Conservation (phyloP, 2,329 filamentous ascomycete species). For the Orbilia brochopaga region DNA sequence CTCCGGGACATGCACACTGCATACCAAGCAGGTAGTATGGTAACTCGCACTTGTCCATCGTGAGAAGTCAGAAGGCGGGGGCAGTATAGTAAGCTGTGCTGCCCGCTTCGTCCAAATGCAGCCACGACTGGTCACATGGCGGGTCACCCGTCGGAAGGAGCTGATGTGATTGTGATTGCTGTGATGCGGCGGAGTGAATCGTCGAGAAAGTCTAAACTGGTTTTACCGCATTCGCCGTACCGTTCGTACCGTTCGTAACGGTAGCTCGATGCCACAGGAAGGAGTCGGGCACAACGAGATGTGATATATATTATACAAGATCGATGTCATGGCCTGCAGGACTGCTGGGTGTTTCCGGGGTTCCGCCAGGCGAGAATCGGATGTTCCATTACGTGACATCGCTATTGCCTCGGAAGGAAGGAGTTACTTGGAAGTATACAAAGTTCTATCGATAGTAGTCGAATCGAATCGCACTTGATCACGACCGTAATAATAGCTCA, state of each 20-base stretch:
- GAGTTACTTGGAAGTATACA: neutral
- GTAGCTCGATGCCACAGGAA: neutral
- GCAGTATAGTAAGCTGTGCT: no score
- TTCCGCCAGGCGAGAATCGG: slow-evolving; percentile 2
- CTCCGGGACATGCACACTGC: neutral
- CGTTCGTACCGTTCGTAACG: neutral
- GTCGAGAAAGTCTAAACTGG: slow-evolving; percentile 1
- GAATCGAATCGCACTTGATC: no score
- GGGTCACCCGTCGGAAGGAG: neutral
- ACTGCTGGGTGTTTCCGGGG: neutral
- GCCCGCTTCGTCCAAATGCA: slow-evolving; percentile 1
- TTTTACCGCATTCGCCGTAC: neutral
- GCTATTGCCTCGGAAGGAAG: neutral
- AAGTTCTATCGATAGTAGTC: slow-evolving; percentile 2
- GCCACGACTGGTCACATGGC: slow-evolving; percentile 1
- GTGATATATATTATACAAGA: no score
- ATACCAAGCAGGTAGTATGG: no score
- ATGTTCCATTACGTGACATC: neutral
- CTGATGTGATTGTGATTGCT: neutral
- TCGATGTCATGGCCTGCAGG: neutral
- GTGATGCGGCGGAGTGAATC: neutral
- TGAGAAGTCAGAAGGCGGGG: no score
- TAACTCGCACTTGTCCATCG: no score
- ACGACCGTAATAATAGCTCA: neutral
- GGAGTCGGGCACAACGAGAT: neutral